Percentiles rank a stretch among this genome's conserved stretches.
phyloP scores from a whole-genome alignment of 768 basidiomycete genomes.

The Russula brevipes region DNA sequence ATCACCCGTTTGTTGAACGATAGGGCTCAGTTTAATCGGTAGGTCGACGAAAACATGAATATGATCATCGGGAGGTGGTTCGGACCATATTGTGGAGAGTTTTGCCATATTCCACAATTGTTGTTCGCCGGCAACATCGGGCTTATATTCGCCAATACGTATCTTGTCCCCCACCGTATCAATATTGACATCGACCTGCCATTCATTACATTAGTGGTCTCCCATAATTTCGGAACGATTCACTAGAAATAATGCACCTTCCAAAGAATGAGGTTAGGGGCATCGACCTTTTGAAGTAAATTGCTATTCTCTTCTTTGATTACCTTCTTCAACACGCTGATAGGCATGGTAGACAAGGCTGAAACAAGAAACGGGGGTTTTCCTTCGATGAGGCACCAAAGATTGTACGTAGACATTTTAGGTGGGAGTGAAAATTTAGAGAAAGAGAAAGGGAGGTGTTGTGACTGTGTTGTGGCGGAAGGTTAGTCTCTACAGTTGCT shows the following conservation, averaged over 20 bases:
- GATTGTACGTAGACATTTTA: too few relatives aligned
- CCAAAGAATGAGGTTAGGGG: background rate
- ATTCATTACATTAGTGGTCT: background rate
- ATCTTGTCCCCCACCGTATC: too few relatives aligned
- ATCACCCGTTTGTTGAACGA: background rate
- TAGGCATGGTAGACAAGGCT: too few relatives aligned
- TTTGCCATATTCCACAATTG: background rate
- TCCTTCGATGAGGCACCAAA: too few relatives aligned
- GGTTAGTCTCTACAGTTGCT: too few relatives aligned
- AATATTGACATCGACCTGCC: background rate
- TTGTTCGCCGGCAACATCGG: background rate
- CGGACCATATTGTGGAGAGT: background rate
- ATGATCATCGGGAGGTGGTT: background rate
- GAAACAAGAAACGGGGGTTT: too few relatives aligned
- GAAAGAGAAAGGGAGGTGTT: too few relatives aligned
- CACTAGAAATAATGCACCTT: background rate
- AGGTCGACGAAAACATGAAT: background rate
- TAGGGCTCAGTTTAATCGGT: background rate
- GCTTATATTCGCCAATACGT: background rate
- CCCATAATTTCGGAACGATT: background rate
- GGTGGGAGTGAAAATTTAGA: too few relatives aligned
- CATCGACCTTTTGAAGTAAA: background rate
- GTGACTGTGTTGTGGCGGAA: too few relatives aligned
- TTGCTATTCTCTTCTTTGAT: too few relatives aligned
- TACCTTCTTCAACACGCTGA: too few relatives aligned